phyloP scores from a whole-genome alignment of 495 filamentous ascomycete species.

The Penicillium argentinense region DNA sequence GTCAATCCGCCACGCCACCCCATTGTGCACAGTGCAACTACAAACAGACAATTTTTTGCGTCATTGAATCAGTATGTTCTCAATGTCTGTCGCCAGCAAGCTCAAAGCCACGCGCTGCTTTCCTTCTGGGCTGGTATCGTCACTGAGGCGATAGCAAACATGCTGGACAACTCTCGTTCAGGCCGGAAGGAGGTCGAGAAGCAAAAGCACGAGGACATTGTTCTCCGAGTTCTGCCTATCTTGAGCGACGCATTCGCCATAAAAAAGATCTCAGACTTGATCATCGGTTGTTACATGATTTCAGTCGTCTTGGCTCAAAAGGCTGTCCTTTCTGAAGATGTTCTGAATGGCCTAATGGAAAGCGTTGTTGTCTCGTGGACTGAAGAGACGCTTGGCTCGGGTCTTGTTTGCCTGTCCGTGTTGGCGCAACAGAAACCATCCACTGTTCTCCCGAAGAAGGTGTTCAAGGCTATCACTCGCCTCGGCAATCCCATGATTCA shows the following conservation, averaged over 20 bases:
- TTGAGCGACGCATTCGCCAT: constrained; percentile 73
- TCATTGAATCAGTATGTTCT: constrained; percentile 74
- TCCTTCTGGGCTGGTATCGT: constrained; percentile 86
- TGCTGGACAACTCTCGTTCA: constrained; percentile 72
- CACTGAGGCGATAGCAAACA: constrained; percentile 76
- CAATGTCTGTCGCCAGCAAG: constrained; percentile 60
- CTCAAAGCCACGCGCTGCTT: constrained; percentile 72
- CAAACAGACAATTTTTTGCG: constrained; percentile 67
- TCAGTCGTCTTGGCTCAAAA: constrained; percentile 81
- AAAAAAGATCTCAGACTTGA: constrained; percentile 69
- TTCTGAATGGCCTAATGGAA: constrained; percentile 80
- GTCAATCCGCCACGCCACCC: constrained; percentile 73
- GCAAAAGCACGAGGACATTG: constrained; percentile 74
- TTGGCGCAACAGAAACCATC: constrained; percentile 72
- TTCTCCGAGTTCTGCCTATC: constrained; percentile 71
- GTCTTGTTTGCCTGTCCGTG: constrained; percentile 77
- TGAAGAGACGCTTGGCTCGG: constrained; percentile 64
- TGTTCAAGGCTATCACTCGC: constrained; percentile 68
- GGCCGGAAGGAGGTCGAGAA: constrained; percentile 65
- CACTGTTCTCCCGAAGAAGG: constrained; percentile 56
- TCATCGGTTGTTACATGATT: constrained; percentile 88
- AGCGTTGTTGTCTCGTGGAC: constrained; percentile 76
- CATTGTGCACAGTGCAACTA: constrained; percentile 75
- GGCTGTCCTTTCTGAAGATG: constrained; percentile 67
- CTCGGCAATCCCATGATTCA: constrained; percentile 56